Conservation (phyloP, 2,329 filamentous ascomycete genomes). For the Periconia digitata region DNA sequence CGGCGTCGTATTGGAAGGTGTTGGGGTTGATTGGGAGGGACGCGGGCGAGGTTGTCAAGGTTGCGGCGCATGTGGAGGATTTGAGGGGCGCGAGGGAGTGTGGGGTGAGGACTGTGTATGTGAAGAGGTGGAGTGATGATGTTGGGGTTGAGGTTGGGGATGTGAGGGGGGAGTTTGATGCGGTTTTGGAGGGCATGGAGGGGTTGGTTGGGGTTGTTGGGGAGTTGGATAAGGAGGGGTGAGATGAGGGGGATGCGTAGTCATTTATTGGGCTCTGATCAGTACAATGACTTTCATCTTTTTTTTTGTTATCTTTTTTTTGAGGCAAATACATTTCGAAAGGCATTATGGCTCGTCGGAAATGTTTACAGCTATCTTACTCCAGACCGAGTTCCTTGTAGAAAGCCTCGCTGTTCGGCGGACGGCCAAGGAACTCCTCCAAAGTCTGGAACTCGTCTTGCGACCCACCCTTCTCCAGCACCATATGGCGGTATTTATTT, state of each 20-base stretch:
- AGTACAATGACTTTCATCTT: too few species aligned
- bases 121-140: slow-evolving; percentile 8
- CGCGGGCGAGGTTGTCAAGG: slow-evolving; percentile 53
- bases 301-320: too few species aligned
- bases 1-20: slow-evolving; percentile 49
- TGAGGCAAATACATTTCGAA: too few species aligned
- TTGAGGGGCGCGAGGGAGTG: slow-evolving; percentile 49
- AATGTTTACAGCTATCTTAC: background rate
- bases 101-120: slow-evolving; percentile 8
- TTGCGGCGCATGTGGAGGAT: slow-evolving; percentile 59
- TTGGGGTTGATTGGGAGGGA: slow-evolving; percentile 48
- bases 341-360: too few species aligned
- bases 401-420: background rate
- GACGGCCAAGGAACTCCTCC: slow-evolving; percentile 1
- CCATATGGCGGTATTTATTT: background rate
- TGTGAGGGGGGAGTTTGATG: slow-evolving; percentile 1
- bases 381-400: background rate
- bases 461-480: background rate
- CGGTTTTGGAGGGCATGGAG: slow-evolving; percentile 1
- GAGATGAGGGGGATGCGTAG: background rate
- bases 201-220: background rate
- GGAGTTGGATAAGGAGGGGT: background rate
- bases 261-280: too few species aligned
- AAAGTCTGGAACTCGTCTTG: slow-evolving; percentile 1
- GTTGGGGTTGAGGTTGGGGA: slow-evolving; percentile 3